Base-by-base conservation (phyloP, 768 basidiomycete genomes). In the Gymnopilus dilepis region DNA sequence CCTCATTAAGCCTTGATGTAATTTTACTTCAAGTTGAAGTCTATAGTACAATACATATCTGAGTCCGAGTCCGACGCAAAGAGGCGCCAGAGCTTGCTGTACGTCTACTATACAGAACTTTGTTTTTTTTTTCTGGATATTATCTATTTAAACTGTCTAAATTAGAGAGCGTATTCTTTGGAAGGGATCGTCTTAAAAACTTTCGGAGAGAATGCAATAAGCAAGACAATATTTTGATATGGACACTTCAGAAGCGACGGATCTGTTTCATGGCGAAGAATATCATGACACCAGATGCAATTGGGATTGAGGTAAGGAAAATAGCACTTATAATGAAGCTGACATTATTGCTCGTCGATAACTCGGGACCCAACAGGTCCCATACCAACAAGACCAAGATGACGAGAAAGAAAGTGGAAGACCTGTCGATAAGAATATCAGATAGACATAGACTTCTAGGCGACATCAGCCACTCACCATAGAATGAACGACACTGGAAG, bases 401-500 rank as follows among this genome's bases (percentile, higher is more conserved):
- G 30, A 41, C 50, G n/a, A 53, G 24, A 33, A 60, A 54, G 22
- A 38, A 60, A 9, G 34, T 6, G 17, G 31, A 24, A 15, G 59
- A 60, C 59, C 59, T 60, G 33, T 26, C 2, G 19, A n/a, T 13
- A 21, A 31, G 15, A 21, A 4, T 24, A 31, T 24, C 21, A 45
- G 41, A 51, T n/a, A n/a, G n/a, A 24, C 30, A 28, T 9, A 22
- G 11, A 34, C 38, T 24, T 11, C 15, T 8, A 22, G 21, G 26
- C 17, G 5, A 2, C 11, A 5, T 12, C 15, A 11, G 11, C 9
- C n/a, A 3, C 59, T 53, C 31, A 60, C 59, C 59, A 60, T n/a
- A 54, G 42, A 13, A 60, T 22, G 52, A 60, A 60, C 9, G 59
- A 26, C 31, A 53, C 19, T 3, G 59, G 59, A 19, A 60, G 45